phyloP scores from a whole-genome alignment of 2,329 filamentous ascomycete species.

The Pseudopithomyces maydicus region DNA sequence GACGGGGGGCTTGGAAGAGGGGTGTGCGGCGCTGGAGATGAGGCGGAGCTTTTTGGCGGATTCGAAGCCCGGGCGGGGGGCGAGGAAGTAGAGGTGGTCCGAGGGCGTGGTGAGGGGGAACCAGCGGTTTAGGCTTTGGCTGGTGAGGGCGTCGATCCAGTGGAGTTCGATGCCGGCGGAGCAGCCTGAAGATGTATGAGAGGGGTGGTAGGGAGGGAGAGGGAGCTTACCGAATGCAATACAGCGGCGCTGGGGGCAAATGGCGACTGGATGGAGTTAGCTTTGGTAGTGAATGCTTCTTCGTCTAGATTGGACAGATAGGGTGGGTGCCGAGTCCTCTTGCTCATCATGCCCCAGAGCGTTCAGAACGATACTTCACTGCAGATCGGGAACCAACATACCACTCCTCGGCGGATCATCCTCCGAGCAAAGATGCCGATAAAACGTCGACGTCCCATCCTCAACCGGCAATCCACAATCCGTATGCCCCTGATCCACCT shows the following conservation, averaged over 20 bases:
- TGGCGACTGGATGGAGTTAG: slow-evolving; percentile 52
- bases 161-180: slow-evolving; percentile 67
- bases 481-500: not conserved
- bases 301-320: not conserved
- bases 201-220: not conserved
- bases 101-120: slow-evolving; percentile 61
- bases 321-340: too few species aligned
- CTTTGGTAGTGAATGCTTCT: not conserved
- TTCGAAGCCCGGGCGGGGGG: slow-evolving; percentile 57
- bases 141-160: slow-evolving; percentile 58
- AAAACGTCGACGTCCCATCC: slow-evolving; percentile 46
- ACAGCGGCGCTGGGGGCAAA: slow-evolving; percentile 68
- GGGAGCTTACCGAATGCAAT: slow-evolving; percentile 60
- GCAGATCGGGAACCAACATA: not conserved
- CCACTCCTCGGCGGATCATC: slow-evolving; percentile 66
- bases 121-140: slow-evolving; percentile 59
- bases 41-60: slow-evolving; percentile 63
- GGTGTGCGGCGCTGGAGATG: slow-evolving; percentile 64
- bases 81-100: slow-evolving; percentile 65
- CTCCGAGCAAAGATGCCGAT: slow-evolving; percentile 61
- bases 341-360: too few species aligned
- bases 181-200: slow-evolving; percentile 51
- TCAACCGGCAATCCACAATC: slow-evolving; percentile 32
- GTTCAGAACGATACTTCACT: too few species aligned
- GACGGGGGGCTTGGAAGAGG: slow-evolving; percentile 37